These are phyloP conservation scores for Stagonosporopsis rhizophila DNA, from an alignment of 2,329 filamentous ascomycete species.

Conservation along the genomic window DNA sequence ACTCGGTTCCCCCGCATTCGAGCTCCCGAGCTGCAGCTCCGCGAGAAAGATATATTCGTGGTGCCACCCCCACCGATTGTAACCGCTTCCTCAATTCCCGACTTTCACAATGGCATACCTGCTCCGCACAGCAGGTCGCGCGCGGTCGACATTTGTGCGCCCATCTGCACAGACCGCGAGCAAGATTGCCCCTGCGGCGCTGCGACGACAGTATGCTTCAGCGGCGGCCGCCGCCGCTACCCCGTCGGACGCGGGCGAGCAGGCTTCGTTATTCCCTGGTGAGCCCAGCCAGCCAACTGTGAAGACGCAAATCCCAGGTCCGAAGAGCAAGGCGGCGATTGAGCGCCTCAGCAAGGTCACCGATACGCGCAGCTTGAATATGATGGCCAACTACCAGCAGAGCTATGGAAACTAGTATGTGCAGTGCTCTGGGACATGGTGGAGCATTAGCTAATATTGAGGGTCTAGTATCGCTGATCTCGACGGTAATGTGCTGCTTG, in stretches of 20 bases:
- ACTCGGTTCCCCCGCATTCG: conserved; percentile 8
- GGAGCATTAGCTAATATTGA: conserved; percentile 5
- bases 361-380: conserved; percentile 83
- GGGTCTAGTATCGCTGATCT: conserved; percentile 65
- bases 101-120: conserved; percentile 40
- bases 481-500: conserved; percentile 75
- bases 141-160: conserved; percentile 18
- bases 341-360: conserved; percentile 79
- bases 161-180: conserved; percentile 26
- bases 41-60: neutral
- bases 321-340: conserved; percentile 72
- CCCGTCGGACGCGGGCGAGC: conserved; percentile 46
- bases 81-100: neutral
- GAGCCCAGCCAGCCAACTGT: conserved; percentile 65
- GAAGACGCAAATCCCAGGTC: conserved; percentile 73
- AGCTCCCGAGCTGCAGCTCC: conserved; percentile 4
- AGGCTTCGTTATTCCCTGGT: conserved; percentile 61
- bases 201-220: conserved; percentile 43
- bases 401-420: conserved; percentile 73
- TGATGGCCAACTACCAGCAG: conserved; percentile 50
- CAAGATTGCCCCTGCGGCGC: conserved; percentile 27
- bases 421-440: too few relatives aligned
- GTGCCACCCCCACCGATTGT: neutral
- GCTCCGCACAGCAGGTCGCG: conserved; percentile 37
- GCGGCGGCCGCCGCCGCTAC: conserved; percentile 40